Base-by-base conservation (phyloP, 106 monocot species). In the Triglochin maritima region DNA sequence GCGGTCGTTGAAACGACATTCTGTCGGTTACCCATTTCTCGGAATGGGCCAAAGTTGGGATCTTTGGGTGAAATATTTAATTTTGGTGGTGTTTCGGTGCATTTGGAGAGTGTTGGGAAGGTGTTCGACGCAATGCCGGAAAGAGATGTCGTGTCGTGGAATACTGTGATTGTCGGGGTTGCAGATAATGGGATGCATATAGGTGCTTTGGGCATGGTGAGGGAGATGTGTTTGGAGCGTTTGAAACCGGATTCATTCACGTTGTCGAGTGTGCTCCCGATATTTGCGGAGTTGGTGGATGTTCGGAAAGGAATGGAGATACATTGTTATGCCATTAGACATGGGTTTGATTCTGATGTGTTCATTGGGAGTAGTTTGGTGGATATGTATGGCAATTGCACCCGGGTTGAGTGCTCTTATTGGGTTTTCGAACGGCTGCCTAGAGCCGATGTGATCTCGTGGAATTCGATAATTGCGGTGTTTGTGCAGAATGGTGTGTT, bases 311-410 rank as follows among this genome's bases (percentile, higher is more conserved):
- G 89, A 44, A 82, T 72, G 76, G 89, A 87, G 81, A 76, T 87
- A 14, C 94, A 94, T 72, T 82, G 84, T 0, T 89, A 72, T 59
- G 70, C 88, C 0, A 51, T 81, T 3, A 74, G 84, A 48, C 70
- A 85, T 50, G 73, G 64, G 1, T 74, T 89, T 55, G 77, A 71
- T 57, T 51, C 63, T 1, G 89, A 90, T 71, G 73, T 83, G 11
- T 90, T 85, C 60, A 70, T 94, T 6, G 86, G 80, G 2, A 87
- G 89, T 46, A 87, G 90, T 50, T 82, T 90, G 72, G 83, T 94
- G 41, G 87, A 94, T 65, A 86, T 87, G 84, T 94, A 94, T 56
- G 86, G 82, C n/a, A 94, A 90, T 41, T 90, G 87, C 68, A 79
- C 79, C 2, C 62, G 62, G 13, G 60, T 80, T 6, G 77, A 87